Conservation (phyloP, 805 yeast genomes). For the Candida nonsorbophila region DNA sequence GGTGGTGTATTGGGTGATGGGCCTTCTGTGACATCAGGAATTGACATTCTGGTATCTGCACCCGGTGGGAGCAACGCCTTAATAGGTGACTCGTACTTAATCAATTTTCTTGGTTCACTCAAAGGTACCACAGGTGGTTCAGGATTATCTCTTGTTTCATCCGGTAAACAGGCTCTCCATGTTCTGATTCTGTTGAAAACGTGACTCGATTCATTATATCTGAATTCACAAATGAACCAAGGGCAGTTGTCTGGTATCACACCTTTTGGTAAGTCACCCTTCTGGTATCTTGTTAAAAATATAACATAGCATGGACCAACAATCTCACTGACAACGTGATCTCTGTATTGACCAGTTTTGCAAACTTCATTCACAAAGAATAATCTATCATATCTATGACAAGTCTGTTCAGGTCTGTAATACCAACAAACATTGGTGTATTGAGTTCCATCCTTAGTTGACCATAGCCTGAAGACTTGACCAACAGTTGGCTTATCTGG, state of each 20-base stretch:
- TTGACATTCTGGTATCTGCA: constrained; percentile 66
- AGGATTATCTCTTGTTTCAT: constrained; percentile 82
- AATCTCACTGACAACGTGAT: constrained; percentile 83
- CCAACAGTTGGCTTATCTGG: constrained; percentile 87
- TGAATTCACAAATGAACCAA: constrained; percentile 87
- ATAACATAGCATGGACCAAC: constrained; percentile 93
- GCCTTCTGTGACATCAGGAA: constrained; percentile 80
- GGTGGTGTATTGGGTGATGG: constrained; percentile 85
- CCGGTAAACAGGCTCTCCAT: constrained; percentile 98
- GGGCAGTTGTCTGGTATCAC: constrained; percentile 69
- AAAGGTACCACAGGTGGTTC: constrained; percentile 74
- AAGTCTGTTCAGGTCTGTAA: constrained; percentile 95
- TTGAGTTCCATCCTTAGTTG: constrained; percentile 72
- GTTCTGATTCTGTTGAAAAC: constrained; percentile 92
- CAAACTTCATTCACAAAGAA: constrained; percentile 94
- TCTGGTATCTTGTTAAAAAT: constrained; percentile 88
- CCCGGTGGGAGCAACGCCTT: constrained; percentile 69
- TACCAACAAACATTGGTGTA: constrained; percentile 98
- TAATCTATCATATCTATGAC: constrained; percentile 83
- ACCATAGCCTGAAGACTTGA: constrained; percentile 92
- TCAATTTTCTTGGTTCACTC: constrained; percentile 57
- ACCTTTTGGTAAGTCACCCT: constrained; percentile 79
- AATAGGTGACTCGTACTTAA: constrained; percentile 80
- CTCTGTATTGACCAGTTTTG: constrained; percentile 94
- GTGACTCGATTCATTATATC: constrained; percentile 88